Evolutionary conservation across 306 rosid species (phyloP).

Genomic region (Dryas alaskensis): DNA sequence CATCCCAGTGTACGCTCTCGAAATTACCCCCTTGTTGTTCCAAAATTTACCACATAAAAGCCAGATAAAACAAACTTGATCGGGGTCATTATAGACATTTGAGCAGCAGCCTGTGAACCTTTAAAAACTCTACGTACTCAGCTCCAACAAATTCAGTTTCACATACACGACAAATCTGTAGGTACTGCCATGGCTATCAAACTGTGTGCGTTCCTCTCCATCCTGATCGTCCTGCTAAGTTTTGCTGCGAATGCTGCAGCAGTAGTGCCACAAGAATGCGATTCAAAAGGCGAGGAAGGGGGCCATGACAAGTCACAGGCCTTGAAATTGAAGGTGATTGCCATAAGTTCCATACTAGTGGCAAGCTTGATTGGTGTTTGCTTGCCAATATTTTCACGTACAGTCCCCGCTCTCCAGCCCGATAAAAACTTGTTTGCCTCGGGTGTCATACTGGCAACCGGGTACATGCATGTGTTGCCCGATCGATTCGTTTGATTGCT

Average conservation of each 20-base stretch:
- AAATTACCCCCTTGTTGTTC: neutral
- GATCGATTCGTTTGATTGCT: constrained; percentile 46
- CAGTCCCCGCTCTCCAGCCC: constrained; percentile 40
- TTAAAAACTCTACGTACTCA: no score
- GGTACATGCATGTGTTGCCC: constrained; percentile 76
- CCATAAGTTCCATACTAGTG: constrained; percentile 37
- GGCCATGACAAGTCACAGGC: constrained; percentile 44
- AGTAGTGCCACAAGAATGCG: constrained; percentile 9
- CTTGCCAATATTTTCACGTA: constrained; percentile 38
- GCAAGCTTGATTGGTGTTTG: constrained; percentile 50
- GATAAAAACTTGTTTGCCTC: constrained; percentile 35
- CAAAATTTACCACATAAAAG: neutral
- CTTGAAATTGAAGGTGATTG: constrained; percentile 41
- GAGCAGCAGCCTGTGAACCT: no score
- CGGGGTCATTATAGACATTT: neutral
- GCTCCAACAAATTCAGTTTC: constrained; percentile 2
- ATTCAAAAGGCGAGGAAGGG: neutral
- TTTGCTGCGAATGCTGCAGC: neutral
- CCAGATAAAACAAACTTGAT: no score
- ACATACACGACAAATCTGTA: neutral
- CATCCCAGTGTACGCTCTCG: neutral
- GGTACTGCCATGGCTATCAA: constrained; percentile 13
- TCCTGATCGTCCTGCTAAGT: constrained; percentile 12
- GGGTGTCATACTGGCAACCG: constrained; percentile 66
- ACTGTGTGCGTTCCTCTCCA: neutral